Conservation (phyloP, 139 green algal species). For the Chlamydomonas asymmetrica region DNA sequence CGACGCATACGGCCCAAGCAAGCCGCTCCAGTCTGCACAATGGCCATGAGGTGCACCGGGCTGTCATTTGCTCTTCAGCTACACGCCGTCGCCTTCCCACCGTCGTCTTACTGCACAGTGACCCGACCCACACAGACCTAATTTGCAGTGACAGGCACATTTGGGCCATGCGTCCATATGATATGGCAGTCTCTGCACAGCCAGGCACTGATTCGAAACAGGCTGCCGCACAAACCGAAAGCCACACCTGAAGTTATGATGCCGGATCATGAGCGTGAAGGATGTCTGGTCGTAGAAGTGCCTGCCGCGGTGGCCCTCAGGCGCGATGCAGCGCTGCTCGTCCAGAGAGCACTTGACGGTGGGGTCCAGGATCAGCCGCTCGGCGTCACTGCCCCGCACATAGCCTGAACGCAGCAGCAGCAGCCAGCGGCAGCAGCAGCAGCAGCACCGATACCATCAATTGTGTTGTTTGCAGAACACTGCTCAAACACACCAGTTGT, state of each 20-base stretch:
- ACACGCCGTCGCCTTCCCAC: not conserved
- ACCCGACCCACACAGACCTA: not conserved
- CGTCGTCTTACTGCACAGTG: not conserved
- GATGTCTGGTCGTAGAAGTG: slow-evolving; percentile 27
- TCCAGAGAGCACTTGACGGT: slow-evolving; percentile 4
- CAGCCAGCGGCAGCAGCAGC: too few species aligned
- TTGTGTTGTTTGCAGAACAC: too few species aligned
- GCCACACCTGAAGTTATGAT: slow-evolving; percentile 17
- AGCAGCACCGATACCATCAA: too few species aligned
- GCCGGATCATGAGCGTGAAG: slow-evolving; percentile 6
- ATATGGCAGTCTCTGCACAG: not conserved
- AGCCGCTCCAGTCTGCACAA: too few species aligned
- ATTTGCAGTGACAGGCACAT: not conserved
- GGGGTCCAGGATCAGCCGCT: slow-evolving; percentile 2
- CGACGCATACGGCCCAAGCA: not conserved
- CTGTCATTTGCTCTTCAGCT: not conserved
- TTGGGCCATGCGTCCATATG: not conserved
- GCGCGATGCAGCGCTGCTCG: slow-evolving; percentile 6
- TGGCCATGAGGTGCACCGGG: too few species aligned
- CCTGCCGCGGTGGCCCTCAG: slow-evolving; percentile 9
- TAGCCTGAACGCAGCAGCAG: too few species aligned
- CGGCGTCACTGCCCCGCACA: not conserved
- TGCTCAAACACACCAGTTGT: too few species aligned
- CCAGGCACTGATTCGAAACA: not conserved
- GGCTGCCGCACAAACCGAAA: too few species aligned